Percentiles rank a stretch among this genome's conserved stretches.
Conservation (phyloP, 2,329 filamentous ascomycete species). For the Ceratocystiopsis brevicomis region DNA sequence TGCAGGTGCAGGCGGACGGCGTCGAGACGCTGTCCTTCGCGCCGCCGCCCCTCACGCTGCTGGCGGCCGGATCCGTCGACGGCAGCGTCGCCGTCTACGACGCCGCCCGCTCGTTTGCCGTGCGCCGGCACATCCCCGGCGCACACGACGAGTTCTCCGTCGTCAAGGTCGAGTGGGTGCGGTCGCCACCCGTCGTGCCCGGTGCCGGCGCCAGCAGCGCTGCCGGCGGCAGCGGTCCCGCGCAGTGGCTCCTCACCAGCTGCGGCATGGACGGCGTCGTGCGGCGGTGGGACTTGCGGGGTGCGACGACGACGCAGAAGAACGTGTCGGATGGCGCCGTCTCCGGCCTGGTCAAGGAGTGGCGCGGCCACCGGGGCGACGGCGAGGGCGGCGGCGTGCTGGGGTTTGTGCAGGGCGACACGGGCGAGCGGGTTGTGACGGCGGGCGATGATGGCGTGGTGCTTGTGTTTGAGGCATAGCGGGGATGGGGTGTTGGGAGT, state of each 20-base stretch:
- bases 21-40: constrained; percentile 62
- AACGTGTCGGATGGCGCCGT: constrained; percentile 26
- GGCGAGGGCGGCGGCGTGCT: constrained; percentile 77
- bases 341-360: constrained; percentile 62
- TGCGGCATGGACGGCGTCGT: constrained; percentile 88
- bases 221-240: constrained; percentile 20
- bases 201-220: constrained; percentile 12
- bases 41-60: constrained; percentile 29
- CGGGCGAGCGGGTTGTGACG: constrained; percentile 59
- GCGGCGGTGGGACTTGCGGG: constrained; percentile 65
- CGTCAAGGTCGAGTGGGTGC: constrained; percentile 78
- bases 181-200: constrained; percentile 6
- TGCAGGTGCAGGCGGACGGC: constrained; percentile 57
- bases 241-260: constrained; percentile 54
- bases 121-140: constrained; percentile 62
- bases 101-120: constrained; percentile 64
- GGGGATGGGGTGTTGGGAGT: no score
- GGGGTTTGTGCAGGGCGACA: constrained; percentile 70
- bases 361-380: constrained; percentile 73
- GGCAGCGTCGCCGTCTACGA: constrained; percentile 76
- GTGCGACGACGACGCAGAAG: constrained; percentile 16
- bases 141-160: constrained; percentile 81
- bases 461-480: constrained; percentile 44
- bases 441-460: constrained; percentile 71
- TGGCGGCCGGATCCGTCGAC: constrained; percentile 50